phyloP scores from a whole-genome alignment of 202 grass and related monocot genomes.

The Musa balbisiana region DNA sequence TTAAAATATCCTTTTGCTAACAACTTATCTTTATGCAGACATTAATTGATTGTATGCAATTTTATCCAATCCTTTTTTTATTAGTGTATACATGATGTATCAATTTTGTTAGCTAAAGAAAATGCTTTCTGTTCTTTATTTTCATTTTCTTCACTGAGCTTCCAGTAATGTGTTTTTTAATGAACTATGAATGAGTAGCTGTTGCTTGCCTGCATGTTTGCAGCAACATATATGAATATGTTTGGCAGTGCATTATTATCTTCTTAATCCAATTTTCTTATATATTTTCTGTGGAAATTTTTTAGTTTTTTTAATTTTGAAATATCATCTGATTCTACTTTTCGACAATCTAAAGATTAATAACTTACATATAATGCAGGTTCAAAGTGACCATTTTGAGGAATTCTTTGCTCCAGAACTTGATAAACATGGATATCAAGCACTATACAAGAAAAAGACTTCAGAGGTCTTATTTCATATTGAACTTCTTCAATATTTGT shows the following conservation, averaged over 20 bases:
- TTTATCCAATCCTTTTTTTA: no score
- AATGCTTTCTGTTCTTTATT: background rate
- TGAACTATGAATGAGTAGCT: background rate
- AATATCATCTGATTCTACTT: background rate
- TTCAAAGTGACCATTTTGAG: slow-evolving; percentile 86
- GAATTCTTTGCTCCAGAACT: slow-evolving; percentile 96
- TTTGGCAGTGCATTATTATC: background rate
- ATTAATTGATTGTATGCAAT: no score
- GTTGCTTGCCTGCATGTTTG: background rate
- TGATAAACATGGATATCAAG: slow-evolving; percentile 98
- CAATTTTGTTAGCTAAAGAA: background rate
- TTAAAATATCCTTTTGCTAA: background rate
- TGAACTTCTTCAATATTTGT: background rate
- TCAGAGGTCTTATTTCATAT: slow-evolving; percentile 44
- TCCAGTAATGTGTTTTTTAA: background rate
- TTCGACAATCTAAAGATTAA: background rate
- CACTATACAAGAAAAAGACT: slow-evolving; percentile 97
- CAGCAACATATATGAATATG: background rate
- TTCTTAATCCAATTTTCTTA: background rate
- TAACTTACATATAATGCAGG: slow-evolving; percentile 31
- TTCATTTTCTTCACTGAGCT: background rate
- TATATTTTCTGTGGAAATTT: background rate
- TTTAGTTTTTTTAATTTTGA: background rate
- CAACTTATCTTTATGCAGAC: no score
- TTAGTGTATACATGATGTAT: no score